A percentile compares a stretch with the other conserved stretches of the same genome.
Evolutionary conservation across 495 filamentous ascomycete genomes (phyloP).

Genomic region (Penicillium canariense): DNA sequence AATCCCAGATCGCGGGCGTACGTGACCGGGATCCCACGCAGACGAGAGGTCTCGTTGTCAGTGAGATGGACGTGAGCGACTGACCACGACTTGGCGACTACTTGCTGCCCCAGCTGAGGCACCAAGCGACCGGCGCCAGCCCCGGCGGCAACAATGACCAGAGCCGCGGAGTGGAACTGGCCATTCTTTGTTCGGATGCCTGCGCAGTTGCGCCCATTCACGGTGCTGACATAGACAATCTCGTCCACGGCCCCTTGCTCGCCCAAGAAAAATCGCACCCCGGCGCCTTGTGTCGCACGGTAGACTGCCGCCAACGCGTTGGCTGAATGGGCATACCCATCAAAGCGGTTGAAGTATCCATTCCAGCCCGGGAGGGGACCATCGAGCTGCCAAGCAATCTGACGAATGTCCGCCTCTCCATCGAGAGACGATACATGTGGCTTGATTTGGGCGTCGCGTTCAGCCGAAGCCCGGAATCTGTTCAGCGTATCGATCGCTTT

Average conservation of each 20-base stretch:
- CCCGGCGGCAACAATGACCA: conserved; percentile 46
- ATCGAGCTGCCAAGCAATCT: conserved; percentile 41
- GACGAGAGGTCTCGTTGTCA: conserved; percentile 44
- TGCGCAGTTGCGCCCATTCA: conserved; percentile 22
- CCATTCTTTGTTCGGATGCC: conserved; percentile 39
- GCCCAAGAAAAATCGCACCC: conserved; percentile 40
- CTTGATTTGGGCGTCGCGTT: conserved; percentile 32
- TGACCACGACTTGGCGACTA: conserved; percentile 51
- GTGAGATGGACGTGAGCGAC: conserved; percentile 55
- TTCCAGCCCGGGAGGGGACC: conserved; percentile 51
- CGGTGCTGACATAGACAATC: conserved; percentile 26
- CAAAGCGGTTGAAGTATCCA: conserved; percentile 54
- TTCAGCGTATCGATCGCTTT: conserved; percentile 47
- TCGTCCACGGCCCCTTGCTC: conserved; percentile 25
- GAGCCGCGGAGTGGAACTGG: conserved; percentile 31
- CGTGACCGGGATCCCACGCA: conserved; percentile 54
- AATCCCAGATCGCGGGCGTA: conserved; percentile 57
- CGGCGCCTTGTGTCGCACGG: conserved; percentile 25
- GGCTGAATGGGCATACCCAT: conserved; percentile 51
- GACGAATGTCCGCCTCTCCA: conserved; percentile 33
- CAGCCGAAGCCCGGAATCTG: conserved; percentile 43
- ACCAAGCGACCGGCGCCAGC: conserved; percentile 39
- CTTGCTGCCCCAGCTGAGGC: conserved; percentile 36
- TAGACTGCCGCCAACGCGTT: conserved; percentile 39
- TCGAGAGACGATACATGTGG: conserved; percentile 36